Evolutionary conservation across 2,329 filamentous ascomycete genomes (phyloP), one percentile per base, ranked within the genome.

Genomic region (Aspergillus niger): DNA sequence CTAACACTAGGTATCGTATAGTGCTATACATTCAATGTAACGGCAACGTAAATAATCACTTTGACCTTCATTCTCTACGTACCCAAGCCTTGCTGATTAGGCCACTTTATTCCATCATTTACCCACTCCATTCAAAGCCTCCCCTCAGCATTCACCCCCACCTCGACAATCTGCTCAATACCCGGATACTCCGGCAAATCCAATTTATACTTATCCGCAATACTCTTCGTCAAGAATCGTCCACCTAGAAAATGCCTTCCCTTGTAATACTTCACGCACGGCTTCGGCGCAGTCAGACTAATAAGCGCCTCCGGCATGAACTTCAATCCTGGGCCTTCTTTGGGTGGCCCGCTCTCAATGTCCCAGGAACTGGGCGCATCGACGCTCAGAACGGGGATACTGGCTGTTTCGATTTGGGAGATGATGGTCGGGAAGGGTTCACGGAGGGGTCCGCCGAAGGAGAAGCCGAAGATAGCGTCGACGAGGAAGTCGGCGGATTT

Each of bases 311-410:
- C 81, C 65, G 95, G 95, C 79, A 91, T 88, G 72, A 96, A 98
- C 4, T 83, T 86, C 69, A 89, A 89, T 0, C 92, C 94, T 0
- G 91, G 83, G 0, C 92, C 94, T 1, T 87, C 85, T 55, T 82
- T 79, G 10, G 93, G 92, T 8, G 94, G 94, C 0, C 95, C 95
- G 10, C 82, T 81, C 71, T 97, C 91, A 59, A 99, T 96, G 75
- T 95, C 88, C 95, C 95, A 99, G 1, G 91, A 95, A 32, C 91
- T 96, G 1, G 95, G 95, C 6, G 91, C 92, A 78, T 99, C 95
- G 22, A 99, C 91, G 2, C 92, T 90, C 2, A 95, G 89, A 0
- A 98, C 90, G 0, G 92, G 91, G 7, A 95, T 71, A 26, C 83
- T 83, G 5, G 90, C 89, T 44, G 88, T 83, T 67, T 92, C 86